Evolutionary conservation across 768 basidiomycete species (phyloP).

Genomic region (Candolleomyces eurysporus): DNA sequence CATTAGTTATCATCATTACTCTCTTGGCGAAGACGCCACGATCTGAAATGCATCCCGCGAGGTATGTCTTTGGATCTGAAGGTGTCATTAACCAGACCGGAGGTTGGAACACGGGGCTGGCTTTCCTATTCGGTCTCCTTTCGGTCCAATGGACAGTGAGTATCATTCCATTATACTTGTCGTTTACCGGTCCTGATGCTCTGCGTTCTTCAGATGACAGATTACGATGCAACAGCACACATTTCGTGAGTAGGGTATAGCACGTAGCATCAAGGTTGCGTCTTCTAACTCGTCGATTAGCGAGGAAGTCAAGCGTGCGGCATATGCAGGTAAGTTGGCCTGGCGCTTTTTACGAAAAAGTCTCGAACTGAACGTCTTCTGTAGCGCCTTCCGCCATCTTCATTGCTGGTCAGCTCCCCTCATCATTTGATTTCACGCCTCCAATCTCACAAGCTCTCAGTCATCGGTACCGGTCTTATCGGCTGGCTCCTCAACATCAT

Average conservation of each 20-base stretch:
- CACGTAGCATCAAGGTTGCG: background rate
- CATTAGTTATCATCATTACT: constrained; percentile 77
- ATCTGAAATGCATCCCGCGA: constrained; percentile 76
- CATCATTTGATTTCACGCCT: background rate
- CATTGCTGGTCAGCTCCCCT: constrained; percentile 40
- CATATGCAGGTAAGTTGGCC: constrained; percentile 57
- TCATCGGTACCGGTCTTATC: constrained; percentile 71
- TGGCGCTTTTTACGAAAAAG: constrained; percentile 8
- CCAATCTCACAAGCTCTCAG: constrained; percentile 28
- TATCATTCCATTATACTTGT: constrained; percentile 7
- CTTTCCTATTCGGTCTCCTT: constrained; percentile 81
- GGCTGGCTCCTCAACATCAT: constrained; percentile 90
- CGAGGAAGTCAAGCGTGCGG: constrained; percentile 78
- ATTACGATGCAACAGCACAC: constrained; percentile 80
- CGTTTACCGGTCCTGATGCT: background rate
- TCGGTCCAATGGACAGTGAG: constrained; percentile 87
- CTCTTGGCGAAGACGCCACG: constrained; percentile 73
- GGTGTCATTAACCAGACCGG: constrained; percentile 81
- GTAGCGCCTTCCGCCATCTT: constrained; percentile 59
- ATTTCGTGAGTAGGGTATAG: constrained; percentile 57
- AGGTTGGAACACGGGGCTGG: constrained; percentile 75
- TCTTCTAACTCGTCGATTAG: constrained; percentile 30
- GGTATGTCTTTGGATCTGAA: constrained; percentile 73
- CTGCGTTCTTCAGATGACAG: constrained; percentile 24
- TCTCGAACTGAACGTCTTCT: background rate